phyloP scores from a whole-genome alignment of 257 asterid species.

The Gentiana straminea region DNA sequence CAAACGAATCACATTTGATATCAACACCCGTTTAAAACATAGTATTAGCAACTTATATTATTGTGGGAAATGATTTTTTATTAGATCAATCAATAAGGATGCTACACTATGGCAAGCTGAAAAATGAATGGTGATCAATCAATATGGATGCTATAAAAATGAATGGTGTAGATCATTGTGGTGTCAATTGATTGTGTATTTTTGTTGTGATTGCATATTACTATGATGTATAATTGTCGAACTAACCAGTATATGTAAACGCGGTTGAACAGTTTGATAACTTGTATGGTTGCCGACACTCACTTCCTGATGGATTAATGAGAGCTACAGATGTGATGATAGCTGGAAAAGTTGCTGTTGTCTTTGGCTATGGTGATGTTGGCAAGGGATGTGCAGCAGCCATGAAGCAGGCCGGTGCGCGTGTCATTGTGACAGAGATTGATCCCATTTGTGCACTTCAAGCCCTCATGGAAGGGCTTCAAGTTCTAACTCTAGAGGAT shows the following conservation, averaged over 20 bases:
- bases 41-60: no score
- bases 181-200: neutral
- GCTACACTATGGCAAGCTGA: no score
- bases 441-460: slow-evolving; percentile 63
- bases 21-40: no score
- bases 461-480: slow-evolving; percentile 56
- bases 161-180: neutral
- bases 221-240: neutral
- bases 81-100: no score
- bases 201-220: neutral
- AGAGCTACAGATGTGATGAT: slow-evolving; percentile 62
- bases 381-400: slow-evolving; percentile 64
- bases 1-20: no score
- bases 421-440: slow-evolving; percentile 50
- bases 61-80: no score
- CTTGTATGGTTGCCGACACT: slow-evolving; percentile 62
- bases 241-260: slow-evolving; percentile 9
- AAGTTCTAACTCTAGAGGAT: slow-evolving; percentile 45
- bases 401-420: slow-evolving; percentile 52
- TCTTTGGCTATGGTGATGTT: slow-evolving; percentile 48
- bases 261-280: slow-evolving; percentile 36
- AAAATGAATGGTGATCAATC: neutral
- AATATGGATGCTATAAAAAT: no score
- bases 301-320: slow-evolving; percentile 56
- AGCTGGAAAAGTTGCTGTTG: slow-evolving; percentile 49